Evolutionary conservation across 2,329 filamentous ascomycete species (phyloP), one percentile per base, ranked within the genome.

Genomic region (Ceratocystis smalleyi): DNA sequence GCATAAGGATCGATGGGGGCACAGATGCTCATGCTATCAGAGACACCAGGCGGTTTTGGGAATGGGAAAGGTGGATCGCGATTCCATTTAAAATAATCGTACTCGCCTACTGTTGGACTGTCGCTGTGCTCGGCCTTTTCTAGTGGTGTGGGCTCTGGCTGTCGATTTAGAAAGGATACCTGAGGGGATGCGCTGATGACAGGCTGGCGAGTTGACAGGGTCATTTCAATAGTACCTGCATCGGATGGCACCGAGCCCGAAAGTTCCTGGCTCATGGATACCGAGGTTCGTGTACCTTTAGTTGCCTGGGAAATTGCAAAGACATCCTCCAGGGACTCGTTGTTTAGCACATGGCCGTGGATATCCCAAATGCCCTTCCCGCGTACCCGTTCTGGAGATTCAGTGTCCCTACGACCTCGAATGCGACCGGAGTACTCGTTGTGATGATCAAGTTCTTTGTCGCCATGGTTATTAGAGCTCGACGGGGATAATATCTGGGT

Each of bases 61-160:
- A 81, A 77, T 0, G 82, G 79, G 64, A 83, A 85, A 0, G 76
- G 71, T 1, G 80, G 79, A 66, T 86, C 83, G 22, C 79, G 74
- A 0, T 76, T 73, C 81, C 83, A 84, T 0, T 79, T 79, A 5
- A 85, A 74, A 67, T 81, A 86, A 69, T 86, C 83, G 0, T 75
- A 78, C 55, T 84, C 82, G 15, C 43, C 60, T 30, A 57, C 63
- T 30, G 32, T 59, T 17, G 59, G 60, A 22, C 51, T 61, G 54
- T 62, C 63, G 47, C 64, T 65, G 8, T 27, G 63, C 40, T 72
- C 73, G 2, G 69, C 65, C 51, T 59, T 64, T 59, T 66, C 62
- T 19, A 66, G 51, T 7, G 57, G 45, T 15, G 64, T 66, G 4
- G 57, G 63, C 43, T 65, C 64, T 15, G 30, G 49, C n/a, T 45